Evolutionary conservation across 805 yeast genomes (phyloP), one percentile per base, ranked within the genome.

Genomic region (Jamesozyma jinghongensis): DNA sequence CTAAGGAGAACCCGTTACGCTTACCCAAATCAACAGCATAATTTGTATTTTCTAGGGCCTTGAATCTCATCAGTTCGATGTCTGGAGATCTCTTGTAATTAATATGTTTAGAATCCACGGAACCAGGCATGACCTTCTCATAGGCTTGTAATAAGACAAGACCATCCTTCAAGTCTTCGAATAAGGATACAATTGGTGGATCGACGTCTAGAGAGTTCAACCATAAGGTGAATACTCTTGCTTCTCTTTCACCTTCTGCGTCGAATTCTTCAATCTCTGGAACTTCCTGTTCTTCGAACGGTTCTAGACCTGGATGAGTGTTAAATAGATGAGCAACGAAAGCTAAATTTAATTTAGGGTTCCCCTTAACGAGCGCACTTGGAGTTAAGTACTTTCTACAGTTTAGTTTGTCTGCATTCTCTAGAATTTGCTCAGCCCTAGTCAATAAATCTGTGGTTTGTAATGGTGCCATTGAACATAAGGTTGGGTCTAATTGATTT

Each of bases 201-300:
- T 88, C 92, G 13, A 92, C 97, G 51, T 92, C 97, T 54, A 92
- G 73, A 1, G 96, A 86, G 66, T 92, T 92, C 59, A 92, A 76
- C 98, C 98, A 92, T 56, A 92, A 69, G 5, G 98, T 92, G 67
- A 92, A 92, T 11, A 92, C 98, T 63, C 98, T 77, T 3, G 98
- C 98, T 68, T 92, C 98, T 68, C 98, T 84, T 68, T 92, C 98
- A 48, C 98, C 98, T 67, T 92, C 98, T 19, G 98, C 98, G 61
- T 92, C 98, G 57, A 92, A 92, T 52, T 86, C 97, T 68, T 92
- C 98, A 52, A 92, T 85, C 60, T 88, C 97, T 22, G 92, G 85
- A 53, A 79, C 82, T 62, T 90, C 97, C 43, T 69, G 71, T 65
- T 88, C 97, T 57, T 85, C 94, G 49, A 90, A 75, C 43, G 97